These are phyloP conservation scores for Apiospora rasikravindrae DNA, from an alignment of 2,329 filamentous ascomycete genomes.

Conservation along the genomic window DNA sequence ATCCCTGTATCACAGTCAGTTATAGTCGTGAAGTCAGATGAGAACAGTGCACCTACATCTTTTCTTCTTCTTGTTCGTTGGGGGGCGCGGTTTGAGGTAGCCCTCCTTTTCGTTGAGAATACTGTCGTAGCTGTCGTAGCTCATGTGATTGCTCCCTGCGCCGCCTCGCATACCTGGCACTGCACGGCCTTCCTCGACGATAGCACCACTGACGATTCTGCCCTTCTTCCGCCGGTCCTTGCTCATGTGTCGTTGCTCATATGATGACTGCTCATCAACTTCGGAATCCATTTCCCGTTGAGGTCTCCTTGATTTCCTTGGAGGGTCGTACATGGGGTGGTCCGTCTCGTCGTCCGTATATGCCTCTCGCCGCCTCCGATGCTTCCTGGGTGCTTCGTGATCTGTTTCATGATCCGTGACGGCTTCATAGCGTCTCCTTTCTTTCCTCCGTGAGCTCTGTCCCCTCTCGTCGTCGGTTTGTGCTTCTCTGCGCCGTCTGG, in stretches of 20 bases:
- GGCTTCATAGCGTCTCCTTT: conserved; percentile 16
- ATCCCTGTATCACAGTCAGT: conserved; percentile 53
- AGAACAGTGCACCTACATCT: conserved; percentile 56
- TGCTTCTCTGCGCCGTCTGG: conserved; percentile 23
- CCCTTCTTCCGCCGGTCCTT: conserved; percentile 54
- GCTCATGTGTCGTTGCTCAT: conserved; percentile 42
- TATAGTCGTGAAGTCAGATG: conserved; percentile 26
- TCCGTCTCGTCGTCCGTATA: conserved; percentile 27
- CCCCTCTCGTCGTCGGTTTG: conserved; percentile 23
- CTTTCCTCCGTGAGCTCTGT: neutral
- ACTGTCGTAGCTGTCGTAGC: conserved; percentile 57
- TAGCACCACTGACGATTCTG: conserved; percentile 71
- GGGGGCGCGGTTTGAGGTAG: conserved; percentile 48
- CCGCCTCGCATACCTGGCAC: conserved; percentile 50
- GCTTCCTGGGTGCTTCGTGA: conserved; percentile 27
- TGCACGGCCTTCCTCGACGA: conserved; percentile 70
- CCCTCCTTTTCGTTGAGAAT: conserved; percentile 52
- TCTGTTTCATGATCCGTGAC: conserved; percentile 33
- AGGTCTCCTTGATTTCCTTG: conserved; percentile 29
- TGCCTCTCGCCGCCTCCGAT: conserved; percentile 25
- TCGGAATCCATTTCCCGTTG: conserved; percentile 27
- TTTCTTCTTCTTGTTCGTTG: conserved; percentile 62
- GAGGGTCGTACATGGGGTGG: conserved; percentile 25
- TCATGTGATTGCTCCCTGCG: conserved; percentile 41
- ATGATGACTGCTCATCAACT: conserved; percentile 36